Percentiles rank a stretch among this genome's conserved stretches.
These are phyloP conservation scores for Diaporthe citrichinensis DNA, from an alignment of 2,329 filamentous ascomycete genomes.

Conservation along the genomic window DNA sequence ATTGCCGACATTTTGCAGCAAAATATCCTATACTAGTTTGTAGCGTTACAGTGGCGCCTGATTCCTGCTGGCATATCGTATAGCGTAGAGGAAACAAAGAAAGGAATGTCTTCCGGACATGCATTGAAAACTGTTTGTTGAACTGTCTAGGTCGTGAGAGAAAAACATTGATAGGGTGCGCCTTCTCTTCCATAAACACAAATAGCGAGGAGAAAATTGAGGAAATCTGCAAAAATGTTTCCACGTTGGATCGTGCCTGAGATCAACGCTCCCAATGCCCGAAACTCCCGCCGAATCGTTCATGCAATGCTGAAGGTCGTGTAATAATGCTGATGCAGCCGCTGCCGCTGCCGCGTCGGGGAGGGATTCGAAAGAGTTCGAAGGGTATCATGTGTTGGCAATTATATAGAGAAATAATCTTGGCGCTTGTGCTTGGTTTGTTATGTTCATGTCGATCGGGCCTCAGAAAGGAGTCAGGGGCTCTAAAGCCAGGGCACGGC, in stretches of 20 bases:
- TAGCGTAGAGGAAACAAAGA: background rate
- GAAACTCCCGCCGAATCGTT: conserved; percentile 36
- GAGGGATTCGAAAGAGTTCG: background rate
- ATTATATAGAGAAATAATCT: conserved; percentile 36
- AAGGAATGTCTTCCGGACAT: conserved; percentile 26
- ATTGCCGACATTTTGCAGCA: background rate
- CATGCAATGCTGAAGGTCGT: conserved; percentile 34
- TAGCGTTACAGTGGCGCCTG: conserved; percentile 1
- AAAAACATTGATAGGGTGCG: background rate
- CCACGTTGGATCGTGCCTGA: conserved; percentile 20
- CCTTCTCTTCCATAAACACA: background rate
- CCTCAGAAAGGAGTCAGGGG: conserved; percentile 48
- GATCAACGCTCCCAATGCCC: conserved; percentile 39
- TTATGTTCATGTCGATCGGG: background rate
- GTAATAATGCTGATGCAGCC: conserved; percentile 13
- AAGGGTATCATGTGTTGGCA: conserved; percentile 40
- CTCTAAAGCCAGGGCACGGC: conserved; percentile 41
- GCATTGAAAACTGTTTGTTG: conserved; percentile 8
- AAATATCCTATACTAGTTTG: background rate
- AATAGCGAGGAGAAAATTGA: background rate
- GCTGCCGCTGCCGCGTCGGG: background rate
- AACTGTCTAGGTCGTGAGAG: conserved; percentile 26
- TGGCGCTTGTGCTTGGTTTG: background rate
- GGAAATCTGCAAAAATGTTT: conserved; percentile 11
- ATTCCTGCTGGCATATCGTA: background rate